A percentile compares a stretch with the other conserved stretches of the same genome.
Conservation (phyloP, 192 early-diverging fungal species). For the Coemansia furcata region DNA sequence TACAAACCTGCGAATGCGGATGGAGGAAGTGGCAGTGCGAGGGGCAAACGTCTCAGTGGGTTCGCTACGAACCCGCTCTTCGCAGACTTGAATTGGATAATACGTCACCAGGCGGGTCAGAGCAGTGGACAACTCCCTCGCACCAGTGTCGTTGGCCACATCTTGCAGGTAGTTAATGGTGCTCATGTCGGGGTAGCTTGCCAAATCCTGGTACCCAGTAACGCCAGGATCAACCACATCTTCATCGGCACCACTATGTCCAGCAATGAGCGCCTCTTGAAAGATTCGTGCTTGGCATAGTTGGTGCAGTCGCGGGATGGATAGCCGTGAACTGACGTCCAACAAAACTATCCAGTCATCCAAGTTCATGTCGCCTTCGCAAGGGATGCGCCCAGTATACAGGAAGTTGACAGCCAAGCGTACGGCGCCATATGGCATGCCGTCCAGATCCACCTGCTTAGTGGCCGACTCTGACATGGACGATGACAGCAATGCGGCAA, state of each 20-base stretch:
- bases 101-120: conserved; percentile 28
- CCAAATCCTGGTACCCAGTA: conserved; percentile 2
- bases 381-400: conserved; percentile 24
- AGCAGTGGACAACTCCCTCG: conserved; percentile 23
- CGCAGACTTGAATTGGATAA: conserved; percentile 32
- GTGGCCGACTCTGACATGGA: conserved; percentile 35
- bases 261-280: neutral
- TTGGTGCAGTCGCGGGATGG: conserved; percentile 34
- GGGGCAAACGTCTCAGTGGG: conserved; percentile 1
- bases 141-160: conserved; percentile 33
- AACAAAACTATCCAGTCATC: conserved; percentile 38
- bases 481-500: conserved; percentile 39
- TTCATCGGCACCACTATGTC: neutral
- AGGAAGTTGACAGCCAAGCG: conserved; percentile 41
- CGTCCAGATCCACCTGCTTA: conserved; percentile 32
- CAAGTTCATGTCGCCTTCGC: conserved; percentile 6
- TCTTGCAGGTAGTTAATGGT: conserved; percentile 15
- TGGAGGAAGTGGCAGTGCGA: neutral
- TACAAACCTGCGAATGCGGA: neutral
- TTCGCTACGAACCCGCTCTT: conserved; percentile 28
- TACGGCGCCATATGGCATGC: conserved; percentile 44
- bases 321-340: conserved; percentile 34
- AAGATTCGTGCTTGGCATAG: conserved; percentile 37
- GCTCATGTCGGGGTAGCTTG: conserved; percentile 17
- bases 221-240: neutral